phyloP scores from a whole-genome alignment of 306 rosid species.

The Lathyrus sativus region DNA sequence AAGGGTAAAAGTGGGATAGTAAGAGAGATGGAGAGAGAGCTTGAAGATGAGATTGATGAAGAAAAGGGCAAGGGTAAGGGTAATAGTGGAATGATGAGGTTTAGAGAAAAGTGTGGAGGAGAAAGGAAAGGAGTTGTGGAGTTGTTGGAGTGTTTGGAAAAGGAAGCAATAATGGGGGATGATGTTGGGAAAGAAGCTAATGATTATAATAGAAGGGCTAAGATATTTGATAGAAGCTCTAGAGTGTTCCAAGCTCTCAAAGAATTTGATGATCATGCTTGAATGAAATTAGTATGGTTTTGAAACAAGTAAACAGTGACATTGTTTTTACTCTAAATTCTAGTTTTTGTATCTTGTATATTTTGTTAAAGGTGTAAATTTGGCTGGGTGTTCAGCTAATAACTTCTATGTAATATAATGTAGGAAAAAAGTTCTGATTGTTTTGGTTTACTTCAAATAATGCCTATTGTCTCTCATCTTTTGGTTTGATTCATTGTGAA shows the following conservation, averaged over 20 bases:
- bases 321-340: no score
- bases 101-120: conserved; percentile 58
- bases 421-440: no score
- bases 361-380: no score
- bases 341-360: no score
- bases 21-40: conserved; percentile 48
- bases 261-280: neutral
- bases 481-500: no score
- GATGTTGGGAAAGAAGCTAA: conserved; percentile 70
- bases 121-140: conserved; percentile 57
- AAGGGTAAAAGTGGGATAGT: conserved; percentile 16
- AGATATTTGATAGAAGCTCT: conserved; percentile 65
- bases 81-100: conserved; percentile 31
- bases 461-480: no score
- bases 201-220: conserved; percentile 80
- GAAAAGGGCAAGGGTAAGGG: conserved; percentile 40
- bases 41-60: conserved; percentile 54
- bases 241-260: conserved; percentile 74
- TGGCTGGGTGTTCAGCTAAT: no score
- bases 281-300: no score
- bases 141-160: conserved; percentile 71
- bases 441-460: no score
- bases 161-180: conserved; percentile 87
- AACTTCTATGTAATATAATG: no score
- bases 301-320: no score